Base-by-base conservation (phyloP, 345 rosid species). In the Citrus inodora region DNA sequence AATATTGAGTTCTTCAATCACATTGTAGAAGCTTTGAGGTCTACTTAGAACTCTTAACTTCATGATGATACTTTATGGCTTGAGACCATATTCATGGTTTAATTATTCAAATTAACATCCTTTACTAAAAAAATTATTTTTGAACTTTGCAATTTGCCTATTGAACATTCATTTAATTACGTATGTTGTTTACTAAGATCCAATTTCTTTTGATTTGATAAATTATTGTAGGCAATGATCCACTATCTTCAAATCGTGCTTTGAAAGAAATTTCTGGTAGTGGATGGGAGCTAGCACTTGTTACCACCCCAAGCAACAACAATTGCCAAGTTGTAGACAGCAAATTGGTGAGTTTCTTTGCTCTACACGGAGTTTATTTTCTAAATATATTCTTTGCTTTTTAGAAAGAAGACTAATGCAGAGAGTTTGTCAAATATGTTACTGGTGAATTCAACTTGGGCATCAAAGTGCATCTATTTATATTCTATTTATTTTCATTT, bases 221-320 rank as follows among this genome's bases (percentile, higher is more conserved):
- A 46, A 22, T 27, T 62, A n/a, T 19, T 79, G 58, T 75, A 95
- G 98, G 93, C 16, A 73, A 75, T 17, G 87, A 80, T 75, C 78
- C 82, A 25, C 25, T 71, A 61, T 83, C 87, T 24, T 87, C 89
- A 28, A 83, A 74, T 81, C 71, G 42, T 42, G 89, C 89, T 72
- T 84, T 88, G 77, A 86, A 82, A 83, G 89, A 87, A 70, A 85
- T 92, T 1, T 84, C 88, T 73, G 90, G 92, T 78, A 79, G 82
- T 9, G 99, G 99, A 61, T 96, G 99, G 99, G 99, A 96, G 83
- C 90, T 96, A 68, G 92, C 99, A n/a, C 87, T 96, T 58, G 95
- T 94, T 78, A 88, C 97, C 53, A 74, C 97, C 35, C 95, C 92
- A 9, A 88, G 85, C 85, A 89, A 84, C 86, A 79, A 86, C 46